Base-by-base conservation (phyloP, 2,329 filamentous ascomycete genomes). In the Chrysoporthe puriensis region DNA sequence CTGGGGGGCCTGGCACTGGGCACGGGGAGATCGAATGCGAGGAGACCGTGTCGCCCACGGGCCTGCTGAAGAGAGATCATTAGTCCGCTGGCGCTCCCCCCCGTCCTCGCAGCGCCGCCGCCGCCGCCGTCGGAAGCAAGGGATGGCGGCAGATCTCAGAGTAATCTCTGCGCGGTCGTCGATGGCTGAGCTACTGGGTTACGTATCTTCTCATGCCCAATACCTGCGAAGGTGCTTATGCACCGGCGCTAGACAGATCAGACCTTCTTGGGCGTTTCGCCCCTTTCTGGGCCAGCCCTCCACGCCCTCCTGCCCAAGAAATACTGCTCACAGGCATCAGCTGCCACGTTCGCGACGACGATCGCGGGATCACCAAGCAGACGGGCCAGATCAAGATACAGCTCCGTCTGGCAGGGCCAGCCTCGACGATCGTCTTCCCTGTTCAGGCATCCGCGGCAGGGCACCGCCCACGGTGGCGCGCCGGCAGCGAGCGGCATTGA, bases 361-460 rank as follows among this genome's bases (percentile, higher is more conserved):
- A 40, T 57, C 54, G 34, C 34, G n/a, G 40, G 54, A 57, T 40
- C 54, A 40, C 54, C 34, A 57, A 18, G 7, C 14, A 14, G 50
- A 11, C 50, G 50, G 26, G 50, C 54, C 54, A 57, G 54, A 57
- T 57, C 32, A 57, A 26, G 54, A 16, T 34, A 57, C 32, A 57
- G 34, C 32, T 40, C 54, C 54, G 54, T 40, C 3, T 9, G 16
- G 32, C 54, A 40, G 54, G 32, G 54, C 54, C 34, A 57, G 54
- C 34, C 54, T 36, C 4, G 54, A 36, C 54, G 54, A 57, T 57
- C 54, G 18, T 34, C 14, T 57, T 14, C 54, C 54, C 54, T 40
- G 34, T 40, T 40, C 32, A 57, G 34, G 18, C 54, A 57, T 57
- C 40, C 32, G n/a, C 18, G n/a, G 54, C 54, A 16, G 54, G 34